phyloP scores from a whole-genome alignment of 768 basidiomycete genomes.

The Mycena amicta region DNA sequence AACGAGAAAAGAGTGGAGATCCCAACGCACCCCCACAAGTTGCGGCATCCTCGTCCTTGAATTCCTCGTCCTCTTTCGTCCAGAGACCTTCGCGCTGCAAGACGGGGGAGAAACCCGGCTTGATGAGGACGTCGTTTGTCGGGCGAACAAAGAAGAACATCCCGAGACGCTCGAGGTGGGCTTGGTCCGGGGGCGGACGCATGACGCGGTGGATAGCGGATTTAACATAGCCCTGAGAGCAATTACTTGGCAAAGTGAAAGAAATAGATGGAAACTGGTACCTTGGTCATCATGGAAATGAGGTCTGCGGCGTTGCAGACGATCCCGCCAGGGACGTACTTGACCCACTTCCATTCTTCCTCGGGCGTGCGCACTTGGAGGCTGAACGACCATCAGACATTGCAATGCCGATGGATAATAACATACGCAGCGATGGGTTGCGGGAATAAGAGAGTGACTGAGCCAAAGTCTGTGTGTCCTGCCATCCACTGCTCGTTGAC shows the following conservation, averaged over 20 bases:
- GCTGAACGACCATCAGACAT: constrained; percentile 11
- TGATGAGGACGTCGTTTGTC: constrained; percentile 41
- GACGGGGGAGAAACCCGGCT: constrained; percentile 43
- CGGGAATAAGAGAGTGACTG: constrained; percentile 31
- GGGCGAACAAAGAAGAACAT: constrained; percentile 49
- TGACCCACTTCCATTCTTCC: constrained; percentile 40
- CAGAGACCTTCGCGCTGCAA: constrained; percentile 38
- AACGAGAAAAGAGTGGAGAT: neutral
- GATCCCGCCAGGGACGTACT: constrained; percentile 34
- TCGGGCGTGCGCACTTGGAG: constrained; percentile 38
- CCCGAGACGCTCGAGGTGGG: constrained; percentile 41
- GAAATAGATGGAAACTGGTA: neutral
- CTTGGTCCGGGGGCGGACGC: constrained; percentile 50
- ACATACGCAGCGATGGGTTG: constrained; percentile 34
- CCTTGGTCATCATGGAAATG: constrained; percentile 44
- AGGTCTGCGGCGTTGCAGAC: constrained; percentile 42
- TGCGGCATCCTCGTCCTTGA: constrained; percentile 13
- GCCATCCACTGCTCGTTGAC: constrained; percentile 47
- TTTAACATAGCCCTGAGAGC: constrained; percentile 43
- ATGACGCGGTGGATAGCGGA: constrained; percentile 52
- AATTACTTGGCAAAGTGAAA: neutral
- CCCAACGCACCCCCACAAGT: constrained; percentile 25
- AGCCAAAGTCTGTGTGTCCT: constrained; percentile 38
- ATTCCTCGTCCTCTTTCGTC: constrained; percentile 22
- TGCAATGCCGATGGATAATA: no score